Evolutionary conservation across 768 basidiomycete species (phyloP).

Genomic region (Hemileccinum impolitum): DNA sequence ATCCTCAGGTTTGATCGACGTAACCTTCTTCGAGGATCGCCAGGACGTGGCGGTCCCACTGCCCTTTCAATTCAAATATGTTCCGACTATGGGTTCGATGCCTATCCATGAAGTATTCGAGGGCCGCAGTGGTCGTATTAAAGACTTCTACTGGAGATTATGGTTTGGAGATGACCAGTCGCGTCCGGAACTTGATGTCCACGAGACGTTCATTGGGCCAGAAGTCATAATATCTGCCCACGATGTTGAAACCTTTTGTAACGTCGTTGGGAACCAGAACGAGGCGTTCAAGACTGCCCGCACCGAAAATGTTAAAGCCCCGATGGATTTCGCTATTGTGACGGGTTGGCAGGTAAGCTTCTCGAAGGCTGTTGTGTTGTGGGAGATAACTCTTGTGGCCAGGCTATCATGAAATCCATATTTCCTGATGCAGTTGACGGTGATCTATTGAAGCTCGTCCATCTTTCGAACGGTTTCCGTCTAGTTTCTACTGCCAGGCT

Average conservation of each 20-base stretch:
- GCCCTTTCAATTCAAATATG: slow-evolving; percentile 77
- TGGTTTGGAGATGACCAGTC: slow-evolving; percentile 90
- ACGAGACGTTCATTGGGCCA: slow-evolving; percentile 81
- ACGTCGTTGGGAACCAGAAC: slow-evolving; percentile 89
- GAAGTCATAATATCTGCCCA: slow-evolving; percentile 76
- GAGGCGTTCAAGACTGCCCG: slow-evolving; percentile 85
- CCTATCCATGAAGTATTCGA: slow-evolving; percentile 89
- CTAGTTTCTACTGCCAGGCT: slow-evolving; percentile 75
- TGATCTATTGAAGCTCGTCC: slow-evolving; percentile 92
- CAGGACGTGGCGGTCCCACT: slow-evolving; percentile 75
- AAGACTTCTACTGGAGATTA: slow-evolving; percentile 96
- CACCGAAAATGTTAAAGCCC: slow-evolving; percentile 69
- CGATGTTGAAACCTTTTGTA: slow-evolving; percentile 85
- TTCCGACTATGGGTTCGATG: slow-evolving; percentile 82
- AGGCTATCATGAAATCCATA: slow-evolving; percentile 99
- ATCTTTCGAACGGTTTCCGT: slow-evolving; percentile 95
- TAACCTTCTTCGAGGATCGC: slow-evolving; percentile 84
- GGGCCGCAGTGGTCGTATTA: slow-evolving; percentile 86
- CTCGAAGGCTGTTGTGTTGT: not conserved
- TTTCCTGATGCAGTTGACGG: slow-evolving; percentile 92
- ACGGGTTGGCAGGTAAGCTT: slow-evolving; percentile 91
- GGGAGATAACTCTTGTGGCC: slow-evolving; percentile 11
- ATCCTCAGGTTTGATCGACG: slow-evolving; percentile 53
- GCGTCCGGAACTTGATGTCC: slow-evolving; percentile 76
- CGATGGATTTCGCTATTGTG: slow-evolving; percentile 99